Evolutionary conservation across 352 stramenopile genomes (phyloP).

Genomic region (Globisporangium lucens): DNA sequence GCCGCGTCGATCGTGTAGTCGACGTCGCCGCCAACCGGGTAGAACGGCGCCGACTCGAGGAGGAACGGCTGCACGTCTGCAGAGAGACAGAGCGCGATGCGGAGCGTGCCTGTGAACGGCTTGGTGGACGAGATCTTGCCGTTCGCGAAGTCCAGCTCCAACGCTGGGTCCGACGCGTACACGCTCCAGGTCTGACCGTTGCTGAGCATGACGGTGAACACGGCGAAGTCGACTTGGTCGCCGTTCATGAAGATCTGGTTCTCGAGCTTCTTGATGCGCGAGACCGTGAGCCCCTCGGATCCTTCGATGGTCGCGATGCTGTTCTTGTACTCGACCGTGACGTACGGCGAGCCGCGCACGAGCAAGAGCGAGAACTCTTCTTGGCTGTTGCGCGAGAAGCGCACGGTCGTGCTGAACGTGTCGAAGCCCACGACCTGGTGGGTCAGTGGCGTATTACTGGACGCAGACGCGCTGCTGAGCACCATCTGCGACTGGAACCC

Average conservation of each 20-base stretch:
- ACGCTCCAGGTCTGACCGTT: conserved; percentile 69
- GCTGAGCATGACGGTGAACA: conserved; percentile 49
- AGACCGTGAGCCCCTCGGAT: conserved; percentile 45
- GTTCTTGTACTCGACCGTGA: conserved; percentile 65
- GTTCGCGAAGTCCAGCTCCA: conserved; percentile 34
- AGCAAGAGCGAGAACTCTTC: conserved; percentile 56
- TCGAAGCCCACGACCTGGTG: conserved; percentile 74
- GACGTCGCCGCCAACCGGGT: conserved; percentile 51
- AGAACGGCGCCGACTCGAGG: conserved; percentile 55
- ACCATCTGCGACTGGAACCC: conserved; percentile 73
- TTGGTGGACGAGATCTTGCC: conserved; percentile 31
- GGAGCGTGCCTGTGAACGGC: conserved; percentile 52
- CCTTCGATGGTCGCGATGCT: conserved; percentile 54
- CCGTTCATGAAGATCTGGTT: conserved; percentile 43
- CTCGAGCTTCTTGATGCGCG: conserved; percentile 44
- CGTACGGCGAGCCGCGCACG: conserved; percentile 76
- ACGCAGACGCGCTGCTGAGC: conserved; percentile 25
- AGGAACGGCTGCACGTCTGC: conserved; percentile 40
- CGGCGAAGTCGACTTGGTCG: conserved; percentile 38
- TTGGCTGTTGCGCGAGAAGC: conserved; percentile 38
- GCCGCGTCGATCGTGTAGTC: conserved; percentile 37
- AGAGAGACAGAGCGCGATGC: conserved; percentile 45
- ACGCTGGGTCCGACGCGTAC: conserved; percentile 46
- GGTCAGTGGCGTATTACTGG: conserved; percentile 14
- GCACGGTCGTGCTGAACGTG: conserved; percentile 57